Base-by-base conservation (phyloP, 2,329 filamentous ascomycete species). In the Huntiella savannae region DNA sequence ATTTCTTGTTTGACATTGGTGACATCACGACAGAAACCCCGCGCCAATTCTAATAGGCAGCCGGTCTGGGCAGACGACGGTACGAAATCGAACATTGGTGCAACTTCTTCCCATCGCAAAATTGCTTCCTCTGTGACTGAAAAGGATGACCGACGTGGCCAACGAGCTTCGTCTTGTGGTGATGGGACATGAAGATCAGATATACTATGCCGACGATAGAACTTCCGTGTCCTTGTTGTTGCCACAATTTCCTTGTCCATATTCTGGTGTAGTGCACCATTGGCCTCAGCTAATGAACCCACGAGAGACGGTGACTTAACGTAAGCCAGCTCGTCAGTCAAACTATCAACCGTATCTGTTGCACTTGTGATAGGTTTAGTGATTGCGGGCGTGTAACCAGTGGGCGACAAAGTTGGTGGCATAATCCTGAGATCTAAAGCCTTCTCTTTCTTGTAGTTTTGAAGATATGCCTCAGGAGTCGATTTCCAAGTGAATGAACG, bases 81-180 rank as follows among this genome's bases (percentile, higher is more conserved):
- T n/a, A 44, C 19, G 8, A 49, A 46, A 13, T 67, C 63, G 28
- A 53, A 52, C 2, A 69, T 50, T 46, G 64, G 62, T 3, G 65
- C 59, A 19, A 79, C 59, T 41, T 73, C 68, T 4, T 71, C 64
- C 80, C 81, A 86, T 12, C 63, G 66, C 1, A 86, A 62, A 5
- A 87, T 63, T n/a, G 77, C 80, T 50, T 85, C 79, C 60, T 83
- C 80, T 1, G 79, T 82, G 39, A 79, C 70, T 49, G 78, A 77
- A 58, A 87, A 87, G 3, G 81, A 86, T 52, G 87, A 67, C 38
- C 80, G 73, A 1, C 81, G 75, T 1, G 80, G 74, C 72, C 78
- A 83, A 48, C 72, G 73, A 22, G 68, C 67, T 51, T 82, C 76
- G 50, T 74, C 69, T 1, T 64, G 59, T 5, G 50, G 52, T 1